Evolutionary conservation across 2,329 filamentous ascomycete genomes (phyloP).

Genomic region (Colletotrichum cereale): DNA sequence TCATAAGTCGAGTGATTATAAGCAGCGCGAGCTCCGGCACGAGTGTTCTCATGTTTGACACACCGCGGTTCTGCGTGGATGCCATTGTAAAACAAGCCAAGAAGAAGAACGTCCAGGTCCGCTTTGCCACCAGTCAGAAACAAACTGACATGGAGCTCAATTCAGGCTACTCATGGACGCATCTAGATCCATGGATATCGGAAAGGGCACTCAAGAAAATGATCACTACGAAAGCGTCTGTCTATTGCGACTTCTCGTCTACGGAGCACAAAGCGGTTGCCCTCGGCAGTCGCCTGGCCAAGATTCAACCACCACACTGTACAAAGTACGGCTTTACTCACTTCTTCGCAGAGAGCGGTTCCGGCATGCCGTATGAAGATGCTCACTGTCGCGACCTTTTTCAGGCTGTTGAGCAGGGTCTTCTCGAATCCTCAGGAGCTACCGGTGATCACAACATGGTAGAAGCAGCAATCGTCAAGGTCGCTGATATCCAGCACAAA

Average conservation of each 20-base stretch:
- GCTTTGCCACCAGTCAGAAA: neutral
- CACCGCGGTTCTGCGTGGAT: slow-evolving; percentile 8
- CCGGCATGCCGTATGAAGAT: neutral
- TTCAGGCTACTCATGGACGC: neutral
- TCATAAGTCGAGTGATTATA: neutral
- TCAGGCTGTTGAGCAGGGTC: neutral
- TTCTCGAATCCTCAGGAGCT: neutral
- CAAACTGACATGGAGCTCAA: neutral
- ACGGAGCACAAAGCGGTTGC: neutral
- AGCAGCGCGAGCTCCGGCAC: neutral
- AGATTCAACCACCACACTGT: neutral
- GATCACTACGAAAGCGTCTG: neutral
- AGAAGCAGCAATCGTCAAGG: neutral
- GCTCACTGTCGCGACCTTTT: neutral
- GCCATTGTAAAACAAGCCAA: neutral
- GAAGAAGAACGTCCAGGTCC: neutral
- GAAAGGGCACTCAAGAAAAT: neutral
- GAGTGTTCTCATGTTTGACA: slow-evolving; percentile 3
- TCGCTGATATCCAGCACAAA: neutral
- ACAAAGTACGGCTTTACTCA: neutral
- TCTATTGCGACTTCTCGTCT: neutral
- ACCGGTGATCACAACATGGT: neutral
- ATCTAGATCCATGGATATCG: neutral
- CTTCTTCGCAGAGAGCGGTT: neutral
- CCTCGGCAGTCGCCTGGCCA: slow-evolving; percentile 9